Percentiles rank a stretch among this genome's conserved stretches.
phyloP scores from a whole-genome alignment of 2,329 filamentous ascomycete species.

The Cladophialophora exuberans region DNA sequence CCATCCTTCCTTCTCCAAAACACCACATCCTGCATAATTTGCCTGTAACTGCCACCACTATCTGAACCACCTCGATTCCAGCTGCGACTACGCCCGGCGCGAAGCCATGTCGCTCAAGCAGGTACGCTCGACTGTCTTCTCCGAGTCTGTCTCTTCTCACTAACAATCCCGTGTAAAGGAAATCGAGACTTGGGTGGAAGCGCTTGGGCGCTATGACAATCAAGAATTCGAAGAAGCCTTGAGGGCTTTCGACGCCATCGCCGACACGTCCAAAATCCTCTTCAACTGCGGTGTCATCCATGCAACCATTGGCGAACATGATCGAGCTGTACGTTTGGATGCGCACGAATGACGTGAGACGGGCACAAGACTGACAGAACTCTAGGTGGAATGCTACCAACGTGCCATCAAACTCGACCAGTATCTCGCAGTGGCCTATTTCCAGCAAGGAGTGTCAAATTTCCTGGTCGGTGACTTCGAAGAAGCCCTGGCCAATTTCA shows the following conservation, averaged over 20 bases:
- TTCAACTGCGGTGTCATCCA: slow-evolving; percentile 99
- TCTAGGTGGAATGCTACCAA: slow-evolving; percentile 90
- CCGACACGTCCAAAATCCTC: slow-evolving; percentile 95
- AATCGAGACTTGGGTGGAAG: slow-evolving; percentile 98
- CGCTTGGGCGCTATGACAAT: slow-evolving; percentile 89
- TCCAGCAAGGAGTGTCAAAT: slow-evolving; percentile 97
- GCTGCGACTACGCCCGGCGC: slow-evolving; percentile 16
- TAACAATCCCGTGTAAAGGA: slow-evolving; percentile 65
- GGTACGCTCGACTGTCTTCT: slow-evolving; percentile 20
- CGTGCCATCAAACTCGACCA: slow-evolving; percentile 86
- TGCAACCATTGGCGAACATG: slow-evolving; percentile 92
- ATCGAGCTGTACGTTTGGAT: slow-evolving; percentile 73
- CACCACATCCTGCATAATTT: slow-evolving; percentile 11
- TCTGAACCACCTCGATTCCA: slow-evolving; percentile 14
- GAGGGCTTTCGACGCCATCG: slow-evolving; percentile 79
- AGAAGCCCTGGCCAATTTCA: slow-evolving; percentile 96
- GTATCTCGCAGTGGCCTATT: slow-evolving; percentile 96
- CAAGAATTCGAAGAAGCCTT: slow-evolving; percentile 94
- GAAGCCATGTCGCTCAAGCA: slow-evolving; percentile 38
- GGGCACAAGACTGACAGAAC: slow-evolving; percentile 20
- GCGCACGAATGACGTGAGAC: neutral
- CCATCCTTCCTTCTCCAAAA: slow-evolving; percentile 15
- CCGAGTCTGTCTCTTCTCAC: neutral
- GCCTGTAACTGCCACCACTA: slow-evolving; percentile 12
- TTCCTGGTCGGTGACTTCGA: slow-evolving; percentile 97